Evolutionary conservation across 306 rosid species (phyloP), one percentile per base, ranked within the genome.

Genomic region (Citrullus colocynthis): DNA sequence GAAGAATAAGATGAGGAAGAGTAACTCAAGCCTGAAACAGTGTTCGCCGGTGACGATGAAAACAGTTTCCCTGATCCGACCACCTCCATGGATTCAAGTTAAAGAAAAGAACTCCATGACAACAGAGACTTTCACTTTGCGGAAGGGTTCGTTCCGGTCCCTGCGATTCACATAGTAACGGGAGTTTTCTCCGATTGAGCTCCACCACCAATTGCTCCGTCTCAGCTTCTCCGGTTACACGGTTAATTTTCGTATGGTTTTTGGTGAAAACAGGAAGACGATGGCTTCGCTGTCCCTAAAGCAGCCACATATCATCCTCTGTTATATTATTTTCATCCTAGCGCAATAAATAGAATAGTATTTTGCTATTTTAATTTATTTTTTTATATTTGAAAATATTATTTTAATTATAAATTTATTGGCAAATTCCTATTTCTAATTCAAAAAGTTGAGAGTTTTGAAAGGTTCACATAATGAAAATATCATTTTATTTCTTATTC

Each of bases 61-160:
- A 76, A 44, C n/a, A 76, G 44, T 44, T 76, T 76, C 39, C 60
- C 37, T 52, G 79, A 28, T 7, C 55, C 44, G 10, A 59, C 21
- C 6, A 70, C 37, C 76, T 70, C 76, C 76, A 70, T 70, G 57
- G 11, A 70, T 21, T 70, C 58, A 70, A 70, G 76, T 20, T 14
- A 39, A 70, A 70, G 76, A 70, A 21, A 24, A 48, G 58, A 70
- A 13, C 21, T 21, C 58, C 76, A 70, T 70, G 57, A 42, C 34
- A 67, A 42, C 9, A 67, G 55, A 67, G 74, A 42, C 54, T n/a
- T 10, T 41, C 34, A 42, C 34, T 18, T 67, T 4, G 52, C 17
- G 10, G n/a, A 16, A 67, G 16, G 32, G 9, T 67, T 10, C 54
- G 18, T 11, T 12, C 18, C 18, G 10, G 9, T 67, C 15, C 17